Evolutionary conservation across 2,329 filamentous ascomycete species (phyloP).

Genomic region (Ceratocystis diversiconidia): DNA sequence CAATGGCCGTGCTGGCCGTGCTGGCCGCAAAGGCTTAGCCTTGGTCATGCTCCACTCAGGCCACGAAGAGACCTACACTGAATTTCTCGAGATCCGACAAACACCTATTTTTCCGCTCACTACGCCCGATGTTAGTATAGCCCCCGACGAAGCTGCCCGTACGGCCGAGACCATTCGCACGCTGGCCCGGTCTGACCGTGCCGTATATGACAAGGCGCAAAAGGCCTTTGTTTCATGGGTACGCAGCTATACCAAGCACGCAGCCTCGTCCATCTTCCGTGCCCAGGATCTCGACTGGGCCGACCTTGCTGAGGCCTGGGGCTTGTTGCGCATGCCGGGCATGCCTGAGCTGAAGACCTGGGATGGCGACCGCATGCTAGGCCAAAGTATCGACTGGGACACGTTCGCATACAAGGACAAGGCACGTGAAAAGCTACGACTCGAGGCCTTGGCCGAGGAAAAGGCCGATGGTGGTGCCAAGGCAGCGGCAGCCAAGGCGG

Average conservation of each 20-base stretch:
- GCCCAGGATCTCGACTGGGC: slow-evolving; percentile 71
- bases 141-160: slow-evolving; percentile 44
- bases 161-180: slow-evolving; percentile 48
- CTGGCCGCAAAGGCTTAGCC: slow-evolving; percentile 71
- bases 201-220: slow-evolving; percentile 73
- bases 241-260: slow-evolving; percentile 78
- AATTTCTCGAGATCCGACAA: slow-evolving; percentile 73
- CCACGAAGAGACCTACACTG: slow-evolving; percentile 76
- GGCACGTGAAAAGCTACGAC: slow-evolving; percentile 50
- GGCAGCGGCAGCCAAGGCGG: slow-evolving; percentile 26
- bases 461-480: slow-evolving; percentile 31
- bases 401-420: slow-evolving; percentile 59
- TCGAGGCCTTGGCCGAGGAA: slow-evolving; percentile 39
- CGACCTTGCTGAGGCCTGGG: slow-evolving; percentile 70
- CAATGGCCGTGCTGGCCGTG: slow-evolving; percentile 76
- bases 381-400: slow-evolving; percentile 52
- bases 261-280: slow-evolving; percentile 82
- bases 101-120: slow-evolving; percentile 60
- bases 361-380: slow-evolving; percentile 51
- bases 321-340: slow-evolving; percentile 68
- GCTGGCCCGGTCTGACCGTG: slow-evolving; percentile 37
- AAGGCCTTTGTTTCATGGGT: slow-evolving; percentile 89
- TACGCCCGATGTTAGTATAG: slow-evolving; percentile 41
- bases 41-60: slow-evolving; percentile 76
- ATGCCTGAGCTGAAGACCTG: slow-evolving; percentile 82